These are phyloP conservation scores for Suillus luteus DNA, from an alignment of 768 basidiomycete genomes.

Conservation along the genomic window DNA sequence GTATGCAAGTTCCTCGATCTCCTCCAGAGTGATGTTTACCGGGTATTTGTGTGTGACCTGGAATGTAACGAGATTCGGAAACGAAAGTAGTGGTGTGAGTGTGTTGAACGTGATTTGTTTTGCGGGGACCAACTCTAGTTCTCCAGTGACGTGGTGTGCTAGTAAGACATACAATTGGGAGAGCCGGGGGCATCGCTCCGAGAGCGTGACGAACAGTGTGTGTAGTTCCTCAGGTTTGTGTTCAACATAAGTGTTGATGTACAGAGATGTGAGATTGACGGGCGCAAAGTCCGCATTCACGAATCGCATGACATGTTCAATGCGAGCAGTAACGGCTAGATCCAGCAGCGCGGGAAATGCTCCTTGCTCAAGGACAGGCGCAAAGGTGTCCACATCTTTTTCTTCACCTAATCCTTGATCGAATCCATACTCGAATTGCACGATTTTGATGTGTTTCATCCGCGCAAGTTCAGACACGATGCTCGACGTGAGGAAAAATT, in stretches of 20 bases:
- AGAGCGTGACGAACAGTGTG: slow-evolving; percentile 44
- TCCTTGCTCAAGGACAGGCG: slow-evolving; percentile 45
- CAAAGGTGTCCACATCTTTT: slow-evolving; percentile 45
- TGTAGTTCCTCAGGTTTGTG: slow-evolving; percentile 45
- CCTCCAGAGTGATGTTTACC: slow-evolving; percentile 37
- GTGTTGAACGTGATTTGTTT: slow-evolving; percentile 37
- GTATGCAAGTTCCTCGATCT: slow-evolving; percentile 48
- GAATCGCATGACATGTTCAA: slow-evolving; percentile 48
- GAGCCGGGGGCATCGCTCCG: slow-evolving; percentile 51
- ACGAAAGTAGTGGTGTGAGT: slow-evolving; percentile 38
- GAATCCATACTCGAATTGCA: slow-evolving; percentile 57
- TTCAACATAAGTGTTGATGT: slow-evolving; percentile 49
- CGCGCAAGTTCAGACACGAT: slow-evolving; percentile 50
- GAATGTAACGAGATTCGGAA: slow-evolving; percentile 34
- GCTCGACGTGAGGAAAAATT: slow-evolving; percentile 49
- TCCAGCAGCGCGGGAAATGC: slow-evolving; percentile 58
- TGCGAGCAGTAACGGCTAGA: slow-evolving; percentile 47
- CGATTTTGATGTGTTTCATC: slow-evolving; percentile 41
- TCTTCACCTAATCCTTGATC: slow-evolving; percentile 50
- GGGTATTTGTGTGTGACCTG: slow-evolving; percentile 36
- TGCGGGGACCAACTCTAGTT: slow-evolving; percentile 18
- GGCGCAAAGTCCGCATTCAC: slow-evolving; percentile 49
- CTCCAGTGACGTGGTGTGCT: slow-evolving; percentile 24
- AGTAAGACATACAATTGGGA: slow-evolving; percentile 43
- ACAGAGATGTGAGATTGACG: slow-evolving; percentile 49